Evolutionary conservation across 2,329 filamentous ascomycete species (phyloP).

Genomic region (Colletotrichum orchidophilum): DNA sequence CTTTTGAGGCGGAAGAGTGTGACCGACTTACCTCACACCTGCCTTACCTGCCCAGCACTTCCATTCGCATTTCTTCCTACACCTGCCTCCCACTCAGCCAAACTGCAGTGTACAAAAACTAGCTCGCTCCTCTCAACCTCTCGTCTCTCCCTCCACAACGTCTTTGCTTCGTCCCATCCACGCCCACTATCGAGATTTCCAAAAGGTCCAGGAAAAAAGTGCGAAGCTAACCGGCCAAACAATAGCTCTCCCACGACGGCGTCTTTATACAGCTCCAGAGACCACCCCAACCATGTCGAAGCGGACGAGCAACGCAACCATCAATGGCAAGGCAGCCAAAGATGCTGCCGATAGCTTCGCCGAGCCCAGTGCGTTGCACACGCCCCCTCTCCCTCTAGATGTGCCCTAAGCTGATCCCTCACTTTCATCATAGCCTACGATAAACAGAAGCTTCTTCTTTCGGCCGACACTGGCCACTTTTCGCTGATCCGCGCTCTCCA

Average conservation of each 20-base stretch:
- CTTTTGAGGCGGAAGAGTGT: conserved; percentile 18
- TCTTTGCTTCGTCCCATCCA: not conserved
- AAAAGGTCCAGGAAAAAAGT: not conserved
- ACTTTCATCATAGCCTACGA: conserved; percentile 62
- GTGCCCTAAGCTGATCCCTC: not conserved
- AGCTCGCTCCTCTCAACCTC: conserved; percentile 7
- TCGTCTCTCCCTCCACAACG: not conserved
- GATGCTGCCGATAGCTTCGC: conserved; percentile 37
- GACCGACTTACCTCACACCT: conserved; percentile 16
- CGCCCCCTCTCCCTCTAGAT: not conserved
- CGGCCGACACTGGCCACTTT: conserved; percentile 78
- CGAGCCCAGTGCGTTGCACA: conserved; percentile 46
- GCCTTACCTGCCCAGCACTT: not conserved
- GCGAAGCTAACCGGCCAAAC: not conserved
- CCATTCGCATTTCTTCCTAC: not conserved
- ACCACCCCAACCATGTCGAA: conserved; percentile 65
- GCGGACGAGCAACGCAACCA: conserved; percentile 60
- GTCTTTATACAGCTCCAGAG: not conserved
- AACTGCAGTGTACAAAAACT: conserved; percentile 12
- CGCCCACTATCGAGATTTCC: not conserved
- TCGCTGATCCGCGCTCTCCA: conserved; percentile 75
- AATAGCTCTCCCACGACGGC: not conserved
- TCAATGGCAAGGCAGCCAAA: conserved; percentile 55
- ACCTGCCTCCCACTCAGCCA: conserved; percentile 8
- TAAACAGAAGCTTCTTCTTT: conserved; percentile 80